These are phyloP conservation scores for Candida oleophila DNA, from an alignment of 805 yeast genomes.

Conservation along the genomic window DNA sequence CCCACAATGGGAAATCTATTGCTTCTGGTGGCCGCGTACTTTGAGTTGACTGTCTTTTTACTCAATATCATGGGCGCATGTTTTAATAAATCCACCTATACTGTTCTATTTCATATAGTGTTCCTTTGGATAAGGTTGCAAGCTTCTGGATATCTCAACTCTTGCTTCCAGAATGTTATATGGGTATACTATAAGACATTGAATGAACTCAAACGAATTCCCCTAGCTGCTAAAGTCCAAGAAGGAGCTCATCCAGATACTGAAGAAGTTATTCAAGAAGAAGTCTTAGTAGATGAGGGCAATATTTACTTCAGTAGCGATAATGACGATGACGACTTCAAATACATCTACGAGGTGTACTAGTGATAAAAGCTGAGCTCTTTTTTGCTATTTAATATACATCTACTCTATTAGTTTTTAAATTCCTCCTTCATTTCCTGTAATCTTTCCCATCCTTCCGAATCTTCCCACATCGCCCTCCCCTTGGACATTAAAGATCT, in stretches of 20 bases:
- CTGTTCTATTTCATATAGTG: not conserved
- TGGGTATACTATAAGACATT: not conserved
- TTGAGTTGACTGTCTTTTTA: conserved; percentile 7
- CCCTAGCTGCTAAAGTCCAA: too few relatives aligned
- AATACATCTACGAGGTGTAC: not conserved
- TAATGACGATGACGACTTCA: not conserved
- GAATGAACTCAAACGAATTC: not conserved
- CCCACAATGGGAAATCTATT: conserved; percentile 16
- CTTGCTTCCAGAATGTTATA: not conserved
- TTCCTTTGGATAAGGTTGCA: not conserved
- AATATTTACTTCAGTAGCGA: too few relatives aligned
- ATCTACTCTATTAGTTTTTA: conserved; percentile 1
- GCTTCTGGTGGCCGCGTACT: conserved; percentile 14
- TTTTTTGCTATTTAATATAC: not conserved
- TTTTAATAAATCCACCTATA: too few relatives aligned
- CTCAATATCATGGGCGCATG: not conserved
- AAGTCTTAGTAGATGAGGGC: not conserved
- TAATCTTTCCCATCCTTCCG: conserved; percentile 72
- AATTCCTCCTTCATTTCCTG: conserved; percentile 50
- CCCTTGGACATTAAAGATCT: conserved; percentile 80
- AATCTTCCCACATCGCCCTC: conserved; percentile 72
- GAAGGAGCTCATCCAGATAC: too few relatives aligned
- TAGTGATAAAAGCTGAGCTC: not conserved
- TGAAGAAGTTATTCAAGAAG: too few relatives aligned
- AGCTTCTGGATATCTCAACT: not conserved